phyloP scores from a whole-genome alignment of 2,329 filamentous ascomycete species.

The Aureobasidium mangrovei region DNA sequence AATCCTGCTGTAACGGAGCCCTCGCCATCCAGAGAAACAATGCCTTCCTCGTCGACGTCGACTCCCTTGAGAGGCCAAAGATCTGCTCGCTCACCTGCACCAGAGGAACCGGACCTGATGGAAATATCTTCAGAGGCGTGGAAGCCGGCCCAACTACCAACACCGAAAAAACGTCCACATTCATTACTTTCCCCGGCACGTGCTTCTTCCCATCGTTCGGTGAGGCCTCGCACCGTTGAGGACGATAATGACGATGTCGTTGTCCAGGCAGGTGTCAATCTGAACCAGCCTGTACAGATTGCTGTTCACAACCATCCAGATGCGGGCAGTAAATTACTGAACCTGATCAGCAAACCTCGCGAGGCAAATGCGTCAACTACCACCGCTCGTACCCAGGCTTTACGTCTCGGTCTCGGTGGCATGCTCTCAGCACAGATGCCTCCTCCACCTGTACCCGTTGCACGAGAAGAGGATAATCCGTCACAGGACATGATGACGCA shows the following conservation, averaged over 20 bases:
- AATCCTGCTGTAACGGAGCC: no score
- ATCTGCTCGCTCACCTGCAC: neutral
- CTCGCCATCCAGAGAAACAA: no score
- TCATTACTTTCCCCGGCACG: conserved; percentile 16
- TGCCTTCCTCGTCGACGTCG: no score
- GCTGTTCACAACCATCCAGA: neutral
- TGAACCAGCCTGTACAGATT: conserved; percentile 19
- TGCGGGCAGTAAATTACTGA: neutral
- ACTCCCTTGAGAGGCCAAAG: neutral
- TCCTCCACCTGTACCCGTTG: neutral
- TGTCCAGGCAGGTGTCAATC: conserved; percentile 22
- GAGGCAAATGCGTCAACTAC: neutral
- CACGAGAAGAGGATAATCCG: neutral
- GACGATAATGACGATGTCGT: conserved; percentile 19
- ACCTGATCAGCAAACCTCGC: neutral
- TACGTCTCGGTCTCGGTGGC: neutral
- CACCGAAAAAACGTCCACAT: conserved; percentile 12
- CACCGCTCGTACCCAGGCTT: neutral
- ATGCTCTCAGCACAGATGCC: neutral
- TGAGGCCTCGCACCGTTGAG: neutral
- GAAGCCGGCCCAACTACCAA: neutral
- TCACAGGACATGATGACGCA: no score
- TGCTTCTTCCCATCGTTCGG: neutral
- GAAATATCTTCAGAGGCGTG: neutral
- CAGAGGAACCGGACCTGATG: neutral